Base-by-base conservation (phyloP, 225 moss, liverwort and hornwort genomes). In the Neckera pumila region DNA sequence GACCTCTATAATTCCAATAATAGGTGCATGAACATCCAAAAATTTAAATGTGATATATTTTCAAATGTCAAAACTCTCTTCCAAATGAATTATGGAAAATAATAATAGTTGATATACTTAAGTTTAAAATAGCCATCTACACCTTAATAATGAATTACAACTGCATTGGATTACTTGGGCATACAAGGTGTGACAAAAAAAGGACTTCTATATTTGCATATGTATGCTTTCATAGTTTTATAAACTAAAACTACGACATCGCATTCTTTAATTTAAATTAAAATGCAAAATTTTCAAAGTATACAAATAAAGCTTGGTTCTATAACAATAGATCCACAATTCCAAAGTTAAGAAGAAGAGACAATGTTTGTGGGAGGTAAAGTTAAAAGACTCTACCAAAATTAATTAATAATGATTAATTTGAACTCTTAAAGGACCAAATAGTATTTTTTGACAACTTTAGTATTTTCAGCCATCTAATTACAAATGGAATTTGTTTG, bases 11-110 rank as follows among this genome's bases (percentile, higher is more conserved):
- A n/a, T 67, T 67, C 7, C 3, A 1, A 20, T 20, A 67, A 21
- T 67, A 3, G 7, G 0, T 67, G 36, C 1, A 3, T 2, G 2
- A 17, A 64, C 9, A 64, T 2, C 33, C 30, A 8, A 64, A 31
- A 33, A 8, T 31, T 17, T 20, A n/a, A 21, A 5, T n/a, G 21
- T n/a, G 22, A 38, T 22, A n/a, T 67, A 11, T n/a, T 36, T 36
- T n/a, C 11, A 66, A 66, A 36, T n/a, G n/a, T n/a, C 21, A 21
- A 38, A n/a, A 22, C 3, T 67, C 7, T 67, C 7, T 67, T 67
- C 2, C 12, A 12, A n/a, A 67, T 22, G 6, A 21, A 67, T n/a
- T 19, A 20, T n/a, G 1, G n/a, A 12, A 66, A 66, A n/a, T 21
- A 66, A 66, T 21, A n/a, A n/a, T 66, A 21, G 1, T 11, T 11